These are phyloP conservation scores for Mortierella sp. DNA, from an alignment of 371 early-diverging fungal genomes.

Conservation along the genomic window DNA sequence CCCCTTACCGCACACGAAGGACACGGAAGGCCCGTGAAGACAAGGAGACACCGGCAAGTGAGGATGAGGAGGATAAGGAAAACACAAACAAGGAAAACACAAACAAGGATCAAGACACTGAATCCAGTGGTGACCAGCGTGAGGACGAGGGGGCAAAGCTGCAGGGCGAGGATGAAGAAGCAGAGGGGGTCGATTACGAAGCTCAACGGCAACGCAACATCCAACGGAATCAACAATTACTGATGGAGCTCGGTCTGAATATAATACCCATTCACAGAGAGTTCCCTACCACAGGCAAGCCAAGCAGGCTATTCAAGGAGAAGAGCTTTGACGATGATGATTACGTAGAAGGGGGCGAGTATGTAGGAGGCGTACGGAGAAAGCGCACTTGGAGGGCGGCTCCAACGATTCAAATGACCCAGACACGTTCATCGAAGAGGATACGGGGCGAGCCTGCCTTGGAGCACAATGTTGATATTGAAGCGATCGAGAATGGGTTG, in stretches of 20 bases:
- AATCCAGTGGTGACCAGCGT: background rate
- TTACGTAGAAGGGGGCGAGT: constrained; percentile 4
- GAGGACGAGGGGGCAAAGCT: background rate
- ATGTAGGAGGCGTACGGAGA: background rate
- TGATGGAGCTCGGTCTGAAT: constrained; percentile 42
- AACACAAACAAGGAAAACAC: background rate
- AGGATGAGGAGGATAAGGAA: background rate
- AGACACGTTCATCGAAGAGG: constrained; percentile 43
- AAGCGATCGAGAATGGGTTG: constrained; percentile 31
- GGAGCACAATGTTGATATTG: constrained; percentile 24
- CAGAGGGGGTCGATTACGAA: constrained; percentile 39
- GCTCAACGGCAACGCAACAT: constrained; percentile 42
- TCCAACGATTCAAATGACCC: too few relatives aligned
- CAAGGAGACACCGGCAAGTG: background rate
- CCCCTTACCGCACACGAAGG: too few relatives aligned
- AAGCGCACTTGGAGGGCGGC: background rate
- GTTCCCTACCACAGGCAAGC: constrained; percentile 1
- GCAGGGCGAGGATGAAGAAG: background rate
- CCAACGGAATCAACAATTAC: constrained; percentile 34
- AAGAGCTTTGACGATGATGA: constrained; percentile 11
- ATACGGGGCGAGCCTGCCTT: constrained; percentile 41
- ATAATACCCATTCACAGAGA: constrained; percentile 1
- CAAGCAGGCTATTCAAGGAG: background rate
- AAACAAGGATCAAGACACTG: background rate
- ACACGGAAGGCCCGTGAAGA: background rate